Evolutionary conservation across 1,139 yeast species (phyloP), one percentile per base, ranked within the genome.

Genomic region (Spencermartinsiella ligniputridi): DNA sequence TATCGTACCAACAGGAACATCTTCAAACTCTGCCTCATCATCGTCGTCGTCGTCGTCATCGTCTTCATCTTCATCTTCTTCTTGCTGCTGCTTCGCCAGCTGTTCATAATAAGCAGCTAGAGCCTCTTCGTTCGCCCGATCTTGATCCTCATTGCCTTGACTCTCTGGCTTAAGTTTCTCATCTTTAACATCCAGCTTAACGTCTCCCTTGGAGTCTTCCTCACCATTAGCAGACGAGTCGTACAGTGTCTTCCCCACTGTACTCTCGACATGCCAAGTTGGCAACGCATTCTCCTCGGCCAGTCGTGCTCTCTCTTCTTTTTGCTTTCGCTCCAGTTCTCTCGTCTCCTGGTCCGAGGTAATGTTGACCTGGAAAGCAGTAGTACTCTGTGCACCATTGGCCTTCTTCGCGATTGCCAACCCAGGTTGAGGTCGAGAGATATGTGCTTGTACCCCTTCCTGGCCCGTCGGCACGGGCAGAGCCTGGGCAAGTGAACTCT

Each of bases 221-320:
- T 71, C 78, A 21, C 68, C 72, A 49, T 76, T 80, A 56, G 53
- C 46, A 18, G 41, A 42, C 12, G 71, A 75, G 40, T 83, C 86
- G 39, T 45, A 46, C 37, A 59, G 48, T 3, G 57, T 39, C 43
- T 76, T 70, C 36, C 95, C 96, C 52, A 92, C 94, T 0, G 98
- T 89, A 58, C 94, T 81, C 54, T 83, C 83, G 53, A 84, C 78
- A 63, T 92, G 96, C 99, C 99, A 92, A 19, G 95, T 82, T 9
- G 99, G 98, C 55, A 92, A 73, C 1, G 96, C 97, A 62, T 94
- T 92, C 64, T 90, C 96, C 61, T 86, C 85, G 62, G 90, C 67
- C 38, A 58, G 58, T 29, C 66, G 56, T 34, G 59, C 77, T 63
- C 83, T 86, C 75, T 81, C 79, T 72, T 81, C 75, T 52, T 74